Evolutionary conservation across 176 grass and related monocot genomes (phyloP), one percentile per base, ranked within the genome.

Genomic region (Eremochloa ophiuroides): DNA sequence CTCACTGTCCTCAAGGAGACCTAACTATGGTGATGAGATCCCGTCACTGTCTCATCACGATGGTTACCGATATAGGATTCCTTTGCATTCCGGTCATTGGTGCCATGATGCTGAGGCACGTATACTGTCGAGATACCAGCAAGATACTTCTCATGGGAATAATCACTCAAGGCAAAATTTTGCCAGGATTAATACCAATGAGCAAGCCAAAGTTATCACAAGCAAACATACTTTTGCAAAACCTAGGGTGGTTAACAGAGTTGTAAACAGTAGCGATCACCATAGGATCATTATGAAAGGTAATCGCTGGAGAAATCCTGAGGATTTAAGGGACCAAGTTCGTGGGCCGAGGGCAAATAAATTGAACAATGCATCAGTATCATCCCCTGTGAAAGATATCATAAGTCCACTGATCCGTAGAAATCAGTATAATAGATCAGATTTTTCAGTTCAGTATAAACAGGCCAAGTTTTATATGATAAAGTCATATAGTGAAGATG

Each of bases 391-490:
- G 42, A 90, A 90, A 85, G 51, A 69, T 66, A 76, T 80, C 16
- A 1, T 55, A 27, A 88, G 76, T 76, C 67, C 83, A 13, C 66
- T 87, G 80, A 48, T 88, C 70, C 25, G 47, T 71, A 87, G 62
- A 50, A 80, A 91, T 35, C 82, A 92, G 30, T 94, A 87, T 80
- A 94, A 97, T 61, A 79, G 61, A 73, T 71, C 65, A 16, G 87
- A 97, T 39, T 94, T 97, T 53, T 25, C 62, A 76, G 77, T 91
- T 56, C 85, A 88, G 33, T 92, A 94, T 69, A 71, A 82, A 17
- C 86, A 88, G 43, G 94, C 94, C 67, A 97, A 82, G 67, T 97
- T 97, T 83, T 94, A 92, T 55, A 88, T 97, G 84, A 97, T 97
- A 70, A 94, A 97, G 42, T 97, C 91, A 22, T 92, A 82, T 60